These are phyloP conservation scores for Sclerotinia borealis DNA, from an alignment of 2,329 filamentous ascomycete species.

Conservation along the genomic window DNA sequence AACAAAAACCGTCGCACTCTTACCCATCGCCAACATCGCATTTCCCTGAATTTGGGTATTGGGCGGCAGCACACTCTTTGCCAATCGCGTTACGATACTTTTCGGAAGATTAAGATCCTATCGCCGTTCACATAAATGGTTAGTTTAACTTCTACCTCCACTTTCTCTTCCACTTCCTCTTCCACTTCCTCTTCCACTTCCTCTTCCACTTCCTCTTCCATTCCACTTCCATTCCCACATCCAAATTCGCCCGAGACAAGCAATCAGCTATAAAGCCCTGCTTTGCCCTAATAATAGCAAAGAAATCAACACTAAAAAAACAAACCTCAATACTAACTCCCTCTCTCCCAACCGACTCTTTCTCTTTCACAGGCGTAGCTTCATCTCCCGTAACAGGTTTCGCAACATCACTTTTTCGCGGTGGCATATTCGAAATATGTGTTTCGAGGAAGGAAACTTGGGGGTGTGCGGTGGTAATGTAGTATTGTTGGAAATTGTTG, in stretches of 20 bases:
- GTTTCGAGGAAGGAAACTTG: neutral
- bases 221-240: too few relatives aligned
- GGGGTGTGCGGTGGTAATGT: neutral
- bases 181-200: too few relatives aligned
- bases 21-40: conserved; percentile 71
- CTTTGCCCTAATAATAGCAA: neutral
- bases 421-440: conserved; percentile 42
- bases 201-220: too few relatives aligned
- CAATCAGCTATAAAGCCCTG: neutral
- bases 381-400: conserved; percentile 41
- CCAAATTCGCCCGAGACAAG: too few relatives aligned
- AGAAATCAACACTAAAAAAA: neutral
- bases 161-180: too few relatives aligned
- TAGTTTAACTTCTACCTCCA: neutral
- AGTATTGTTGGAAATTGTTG: neutral
- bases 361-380: conserved; percentile 25
- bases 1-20: conserved; percentile 78
- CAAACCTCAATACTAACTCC: conserved; percentile 46
- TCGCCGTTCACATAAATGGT: neutral
- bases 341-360: conserved; percentile 17
- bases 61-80: conserved; percentile 71
- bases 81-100: conserved; percentile 72
- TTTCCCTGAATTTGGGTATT: conserved; percentile 82
- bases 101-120: conserved; percentile 73
- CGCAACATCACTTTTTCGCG: conserved; percentile 49